Evolutionary conservation across 2,329 filamentous ascomycete genomes (phyloP).

Genomic region (Teratosphaeria zuluensis): DNA sequence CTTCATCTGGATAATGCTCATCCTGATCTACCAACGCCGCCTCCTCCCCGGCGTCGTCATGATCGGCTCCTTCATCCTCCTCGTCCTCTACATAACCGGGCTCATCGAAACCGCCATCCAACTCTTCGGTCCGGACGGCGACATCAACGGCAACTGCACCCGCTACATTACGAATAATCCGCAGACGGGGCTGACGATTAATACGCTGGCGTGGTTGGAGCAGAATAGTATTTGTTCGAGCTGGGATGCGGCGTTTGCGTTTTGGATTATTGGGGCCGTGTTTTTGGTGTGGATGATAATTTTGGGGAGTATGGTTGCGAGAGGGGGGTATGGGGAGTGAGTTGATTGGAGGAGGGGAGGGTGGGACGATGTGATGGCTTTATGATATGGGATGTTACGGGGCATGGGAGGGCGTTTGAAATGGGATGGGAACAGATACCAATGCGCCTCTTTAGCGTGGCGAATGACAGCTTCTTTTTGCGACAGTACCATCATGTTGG

Average conservation of each 20-base stretch:
- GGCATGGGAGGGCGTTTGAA: background rate
- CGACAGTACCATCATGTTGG: background rate
- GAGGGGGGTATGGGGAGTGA: slow-evolving; percentile 19
- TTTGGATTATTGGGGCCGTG: slow-evolving; percentile 53
- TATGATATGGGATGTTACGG: background rate
- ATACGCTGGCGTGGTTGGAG: slow-evolving; percentile 53
- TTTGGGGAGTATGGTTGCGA: slow-evolving; percentile 35
- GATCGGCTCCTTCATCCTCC: slow-evolving; percentile 50
- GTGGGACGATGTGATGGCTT: background rate
- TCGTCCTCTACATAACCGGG: slow-evolving; percentile 52
- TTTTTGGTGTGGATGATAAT: slow-evolving; percentile 59
- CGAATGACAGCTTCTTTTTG: background rate
- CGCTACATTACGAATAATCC: slow-evolving; percentile 44
- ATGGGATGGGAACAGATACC: background rate
- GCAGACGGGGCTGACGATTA: slow-evolving; percentile 38
- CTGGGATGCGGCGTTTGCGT: slow-evolving; percentile 55
- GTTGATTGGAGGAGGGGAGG: too few species aligned
- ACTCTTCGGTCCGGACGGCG: slow-evolving; percentile 46
- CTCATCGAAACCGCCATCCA: slow-evolving; percentile 55
- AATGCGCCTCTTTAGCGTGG: background rate
- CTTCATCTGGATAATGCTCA: slow-evolving; percentile 50
- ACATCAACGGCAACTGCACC: slow-evolving; percentile 51
- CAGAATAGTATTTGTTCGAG: slow-evolving; percentile 54
- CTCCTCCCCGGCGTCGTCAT: slow-evolving; percentile 51
- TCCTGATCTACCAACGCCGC: slow-evolving; percentile 46